phyloP scores from a whole-genome alignment of 2,329 filamentous ascomycete species.

The Nannizziopsis arthrosporioides region DNA sequence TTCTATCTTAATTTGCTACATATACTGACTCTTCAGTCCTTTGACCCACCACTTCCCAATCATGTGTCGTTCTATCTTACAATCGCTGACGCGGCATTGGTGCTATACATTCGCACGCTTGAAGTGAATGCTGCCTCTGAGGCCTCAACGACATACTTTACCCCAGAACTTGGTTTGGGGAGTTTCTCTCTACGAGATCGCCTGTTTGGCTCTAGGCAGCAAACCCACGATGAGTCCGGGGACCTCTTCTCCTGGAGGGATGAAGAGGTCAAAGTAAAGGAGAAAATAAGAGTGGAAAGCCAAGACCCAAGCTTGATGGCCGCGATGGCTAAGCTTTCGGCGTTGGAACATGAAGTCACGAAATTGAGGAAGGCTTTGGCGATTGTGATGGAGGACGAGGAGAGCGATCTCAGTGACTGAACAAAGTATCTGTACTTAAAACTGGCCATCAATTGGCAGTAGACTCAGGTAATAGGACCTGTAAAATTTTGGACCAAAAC shows the following conservation, averaged over 20 bases:
- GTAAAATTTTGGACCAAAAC: too few species aligned
- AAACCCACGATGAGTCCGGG: slow-evolving; percentile 71
- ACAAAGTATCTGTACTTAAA: not conserved
- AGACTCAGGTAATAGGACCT: too few species aligned
- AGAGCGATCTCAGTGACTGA: slow-evolving; percentile 24
- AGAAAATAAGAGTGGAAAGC: slow-evolving; percentile 80
- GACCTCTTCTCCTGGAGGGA: slow-evolving; percentile 58
- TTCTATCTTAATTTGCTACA: not conserved
- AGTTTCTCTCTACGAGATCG: slow-evolving; percentile 49
- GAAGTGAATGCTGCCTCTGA: slow-evolving; percentile 50
- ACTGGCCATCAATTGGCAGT: not conserved
- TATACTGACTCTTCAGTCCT: slow-evolving; percentile 23
- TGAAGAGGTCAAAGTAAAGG: slow-evolving; percentile 69
- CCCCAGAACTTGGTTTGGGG: slow-evolving; percentile 51
- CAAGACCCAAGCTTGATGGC: slow-evolving; percentile 79
- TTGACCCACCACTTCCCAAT: slow-evolving; percentile 51
- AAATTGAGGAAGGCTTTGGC: slow-evolving; percentile 60
- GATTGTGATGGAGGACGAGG: slow-evolving; percentile 62
- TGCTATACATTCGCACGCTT: slow-evolving; percentile 58
- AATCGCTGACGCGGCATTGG: slow-evolving; percentile 57
- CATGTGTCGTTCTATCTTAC: slow-evolving; percentile 62
- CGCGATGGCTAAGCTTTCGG: slow-evolving; percentile 69
- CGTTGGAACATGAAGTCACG: slow-evolving; percentile 60
- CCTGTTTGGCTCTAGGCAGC: slow-evolving; percentile 40
- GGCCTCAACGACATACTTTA: slow-evolving; percentile 53